A percentile compares a stretch with the other conserved stretches of the same genome.
Conservation (phyloP, 495 filamentous ascomycete species). For the Daldinia caldariorum region DNA sequence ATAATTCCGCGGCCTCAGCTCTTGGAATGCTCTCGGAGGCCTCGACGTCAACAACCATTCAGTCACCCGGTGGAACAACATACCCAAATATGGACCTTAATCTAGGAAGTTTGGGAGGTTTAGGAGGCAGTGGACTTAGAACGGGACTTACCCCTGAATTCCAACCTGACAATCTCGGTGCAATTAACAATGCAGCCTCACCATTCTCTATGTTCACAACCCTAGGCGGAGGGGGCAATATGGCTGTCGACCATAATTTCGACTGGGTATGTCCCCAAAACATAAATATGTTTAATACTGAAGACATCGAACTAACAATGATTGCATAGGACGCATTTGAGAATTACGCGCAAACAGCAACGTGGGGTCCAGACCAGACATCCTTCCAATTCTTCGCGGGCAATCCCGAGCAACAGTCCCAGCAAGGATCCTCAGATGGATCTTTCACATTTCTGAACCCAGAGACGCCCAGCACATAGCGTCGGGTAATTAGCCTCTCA, state of each 20-base stretch:
- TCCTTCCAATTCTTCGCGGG: conserved; percentile 60
- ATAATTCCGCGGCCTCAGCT: conserved; percentile 82
- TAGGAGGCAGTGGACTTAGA: conserved; percentile 41
- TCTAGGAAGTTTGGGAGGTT: background rate
- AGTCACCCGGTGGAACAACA: conserved; percentile 53
- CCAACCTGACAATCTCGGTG: conserved; percentile 65
- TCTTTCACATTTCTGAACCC: conserved; percentile 45
- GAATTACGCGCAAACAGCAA: conserved; percentile 59
- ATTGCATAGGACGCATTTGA: conserved; percentile 57
- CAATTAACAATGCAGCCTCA: conserved; percentile 59
- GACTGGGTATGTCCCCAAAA: conserved; percentile 75
- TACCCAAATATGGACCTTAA: conserved; percentile 50
- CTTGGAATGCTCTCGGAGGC: conserved; percentile 80
- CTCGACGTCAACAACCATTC: conserved; percentile 65
- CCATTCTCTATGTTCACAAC: conserved; percentile 63
- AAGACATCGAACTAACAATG: conserved; percentile 17
- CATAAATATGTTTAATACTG: background rate
- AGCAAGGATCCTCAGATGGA: conserved; percentile 46
- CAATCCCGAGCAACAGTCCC: conserved; percentile 50
- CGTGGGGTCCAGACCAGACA: conserved; percentile 56
- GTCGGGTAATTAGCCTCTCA: background rate
- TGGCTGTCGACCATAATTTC: conserved; percentile 65
- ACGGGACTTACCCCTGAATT: conserved; percentile 57
- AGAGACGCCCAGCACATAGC: conserved; percentile 28
- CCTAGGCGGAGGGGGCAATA: conserved; percentile 52